A percentile compares a stretch with the other conserved stretches of the same genome.
Conservation (phyloP, 768 basidiomycete species). For the Punctularia strigosozonata region DNA sequence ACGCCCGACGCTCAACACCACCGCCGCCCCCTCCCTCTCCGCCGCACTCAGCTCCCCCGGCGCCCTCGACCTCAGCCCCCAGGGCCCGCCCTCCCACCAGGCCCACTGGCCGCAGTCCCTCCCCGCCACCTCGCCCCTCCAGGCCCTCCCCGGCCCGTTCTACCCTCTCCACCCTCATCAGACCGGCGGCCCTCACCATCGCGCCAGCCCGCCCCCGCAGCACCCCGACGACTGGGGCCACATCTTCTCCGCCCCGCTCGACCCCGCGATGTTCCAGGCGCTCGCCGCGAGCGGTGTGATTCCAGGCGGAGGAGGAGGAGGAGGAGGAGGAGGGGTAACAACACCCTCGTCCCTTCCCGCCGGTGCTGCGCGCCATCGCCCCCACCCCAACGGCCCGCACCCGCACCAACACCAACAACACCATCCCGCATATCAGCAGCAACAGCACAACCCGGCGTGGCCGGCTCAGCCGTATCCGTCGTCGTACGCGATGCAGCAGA, state of each 20-base stretch:
- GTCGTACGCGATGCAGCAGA: no score
- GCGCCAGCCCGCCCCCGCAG: constrained; percentile 14
- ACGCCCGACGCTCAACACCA: constrained; percentile 26
- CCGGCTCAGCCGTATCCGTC: no score
- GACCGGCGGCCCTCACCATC: constrained; percentile 12
- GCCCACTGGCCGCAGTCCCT: neutral
- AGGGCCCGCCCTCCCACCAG: neutral
- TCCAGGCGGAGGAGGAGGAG: no score
- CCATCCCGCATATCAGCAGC: no score
- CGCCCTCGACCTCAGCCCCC: neutral
- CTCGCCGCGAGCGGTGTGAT: constrained; percentile 52
- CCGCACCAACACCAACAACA: no score
- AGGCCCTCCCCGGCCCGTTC: no score
- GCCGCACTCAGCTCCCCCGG: constrained; percentile 1
- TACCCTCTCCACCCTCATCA: constrained; percentile 8
- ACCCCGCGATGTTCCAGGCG: constrained; percentile 47
- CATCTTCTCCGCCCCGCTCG: constrained; percentile 50
- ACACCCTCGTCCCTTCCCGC: constrained; percentile 28
- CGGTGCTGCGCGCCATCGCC: constrained; percentile 27
- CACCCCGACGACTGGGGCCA: constrained; percentile 41
- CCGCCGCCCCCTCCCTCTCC: constrained; percentile 4
- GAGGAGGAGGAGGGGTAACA: no score
- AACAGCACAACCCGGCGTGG: no score
- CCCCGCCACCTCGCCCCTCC: neutral
- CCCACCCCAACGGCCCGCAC: no score